Percentiles rank a stretch among this genome's conserved stretches.
These are phyloP conservation scores for Kwoniella mangroviensis DNA, from an alignment of 768 basidiomycete genomes.

Conservation along the genomic window DNA sequence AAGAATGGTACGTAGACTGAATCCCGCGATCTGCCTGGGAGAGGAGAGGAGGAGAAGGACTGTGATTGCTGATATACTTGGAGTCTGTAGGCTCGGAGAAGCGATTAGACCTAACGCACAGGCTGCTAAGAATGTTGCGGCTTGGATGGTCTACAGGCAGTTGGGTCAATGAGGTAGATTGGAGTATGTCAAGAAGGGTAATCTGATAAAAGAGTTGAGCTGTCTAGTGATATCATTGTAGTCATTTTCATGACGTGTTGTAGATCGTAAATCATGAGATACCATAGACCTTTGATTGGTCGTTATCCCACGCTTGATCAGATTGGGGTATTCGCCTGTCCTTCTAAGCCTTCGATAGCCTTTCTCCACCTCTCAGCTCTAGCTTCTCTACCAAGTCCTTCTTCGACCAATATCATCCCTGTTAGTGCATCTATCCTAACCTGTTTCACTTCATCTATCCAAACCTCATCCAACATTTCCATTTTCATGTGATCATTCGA, in stretches of 20 bases:
- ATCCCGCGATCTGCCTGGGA: too few species aligned
- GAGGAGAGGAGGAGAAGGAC: not conserved
- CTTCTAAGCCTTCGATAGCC: conserved; percentile 16
- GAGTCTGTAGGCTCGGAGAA: conserved; percentile 20
- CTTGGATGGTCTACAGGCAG: conserved; percentile 27
- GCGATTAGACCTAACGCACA: conserved; percentile 23
- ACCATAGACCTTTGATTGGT: not conserved
- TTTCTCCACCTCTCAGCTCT: conserved; percentile 32
- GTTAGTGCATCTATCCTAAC: conserved; percentile 27
- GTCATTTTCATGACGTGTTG: not conserved
- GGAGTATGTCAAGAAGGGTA: not conserved
- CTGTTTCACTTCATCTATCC: conserved; percentile 11
- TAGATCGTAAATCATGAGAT: not conserved
- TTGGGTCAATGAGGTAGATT: conserved; percentile 11
- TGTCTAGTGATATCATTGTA: not conserved
- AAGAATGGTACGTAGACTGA: conserved; percentile 15
- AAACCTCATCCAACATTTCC: not conserved
- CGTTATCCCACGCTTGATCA: too few species aligned
- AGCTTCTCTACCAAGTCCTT: conserved; percentile 27
- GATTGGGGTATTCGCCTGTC: not conserved
- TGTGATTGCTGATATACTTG: not conserved
- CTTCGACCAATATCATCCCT: conserved; percentile 31
- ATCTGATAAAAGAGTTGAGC: not conserved
- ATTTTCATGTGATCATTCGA: too few species aligned
- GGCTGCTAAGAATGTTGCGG: conserved; percentile 35